These are phyloP conservation scores for Coemansia aciculifera DNA, from an alignment of 192 early-diverging fungal genomes.

Conservation along the genomic window DNA sequence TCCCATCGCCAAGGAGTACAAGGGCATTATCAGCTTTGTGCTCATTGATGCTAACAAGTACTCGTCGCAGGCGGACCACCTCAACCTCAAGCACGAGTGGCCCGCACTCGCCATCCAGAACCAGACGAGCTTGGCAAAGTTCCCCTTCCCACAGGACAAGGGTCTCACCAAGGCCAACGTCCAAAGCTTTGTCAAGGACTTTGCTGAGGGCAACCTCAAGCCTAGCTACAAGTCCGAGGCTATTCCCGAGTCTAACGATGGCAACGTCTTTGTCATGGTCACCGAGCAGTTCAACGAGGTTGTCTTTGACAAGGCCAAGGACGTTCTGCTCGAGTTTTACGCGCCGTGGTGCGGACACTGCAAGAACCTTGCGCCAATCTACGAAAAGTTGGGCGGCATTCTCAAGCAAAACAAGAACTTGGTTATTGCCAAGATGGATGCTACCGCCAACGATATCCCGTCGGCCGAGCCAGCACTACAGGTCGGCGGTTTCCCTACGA, in stretches of 20 bases:
- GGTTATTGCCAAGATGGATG: constrained; percentile 94
- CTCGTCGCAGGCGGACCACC: constrained; percentile 81
- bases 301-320: constrained; percentile 81
- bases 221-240: constrained; percentile 82
- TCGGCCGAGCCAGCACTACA: constrained; percentile 61
- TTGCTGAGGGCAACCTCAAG: constrained; percentile 66
- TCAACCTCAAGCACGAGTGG: constrained; percentile 89
- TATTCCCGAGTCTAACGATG: constrained; percentile 84
- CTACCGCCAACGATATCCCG: constrained; percentile 92
- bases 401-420: constrained; percentile 59
- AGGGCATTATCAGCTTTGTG: constrained; percentile 90
- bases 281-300: constrained; percentile 80
- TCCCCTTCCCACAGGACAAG: constrained; percentile 76
- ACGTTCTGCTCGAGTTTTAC: constrained; percentile 95
- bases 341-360: constrained; percentile 89
- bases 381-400: constrained; percentile 75
- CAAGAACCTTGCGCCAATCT: constrained; percentile 70
- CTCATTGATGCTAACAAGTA: constrained; percentile 88
- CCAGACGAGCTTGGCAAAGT: constrained; percentile 74
- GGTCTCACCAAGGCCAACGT: constrained; percentile 63
- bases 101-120: constrained; percentile 92
- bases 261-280: constrained; percentile 87
- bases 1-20: constrained; percentile 76
- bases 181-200: constrained; percentile 64
- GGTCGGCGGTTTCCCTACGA: constrained; percentile 92